Evolutionary conservation across 2,329 filamentous ascomycete species (phyloP), one percentile per base, ranked within the genome.

Genomic region (Juglanconis oblonga): DNA sequence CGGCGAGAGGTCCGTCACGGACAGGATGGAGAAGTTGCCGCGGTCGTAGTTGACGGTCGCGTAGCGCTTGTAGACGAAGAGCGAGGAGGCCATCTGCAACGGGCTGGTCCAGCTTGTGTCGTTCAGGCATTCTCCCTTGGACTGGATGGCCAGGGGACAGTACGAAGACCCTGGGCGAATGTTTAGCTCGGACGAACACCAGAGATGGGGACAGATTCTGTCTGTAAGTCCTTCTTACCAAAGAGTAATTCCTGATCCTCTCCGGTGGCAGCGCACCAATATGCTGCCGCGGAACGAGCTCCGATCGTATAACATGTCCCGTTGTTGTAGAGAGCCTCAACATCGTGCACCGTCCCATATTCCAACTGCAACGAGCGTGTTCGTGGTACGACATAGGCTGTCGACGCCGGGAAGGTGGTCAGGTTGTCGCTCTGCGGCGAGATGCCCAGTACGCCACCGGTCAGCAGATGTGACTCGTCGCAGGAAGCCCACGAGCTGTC

Each of bases 41-140:
- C 57, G 57, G 45, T 59, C 51, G 45, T 59, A 59, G 52, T 59
- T 59, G 9, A 59, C 51, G 14, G 57, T 59, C 14, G 44, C 57
- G 51, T 59, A 55, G 24, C 57, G 57, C 29, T 55, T 48, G 36
- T 35, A 59, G 36, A 55, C 51, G 45, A 59, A 55, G 44, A 59
- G 51, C 4, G 57, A 59, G 3, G 57, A 59, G 7, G 14, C 24
- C 32, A 55, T 59, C 31, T 54, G 51, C 1, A 59, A 48, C 4
- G 57, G 51, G 29, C 51, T 59, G 51, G 33, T 50, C 57, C 57
- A 59, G 9, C 44, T 45, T 6, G 10, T 32, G 45, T 59, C 57
- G 51, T 54, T 52, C 4, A 59, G 57, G 35, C 57, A 59, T 5
- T 13, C 3, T 3, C 14, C 29, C 35, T 55, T 55, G 57, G 33